Percentiles rank a stretch among this genome's conserved stretches.
phyloP scores from a whole-genome alignment of 495 filamentous ascomycete genomes.

The Hypomontagnella monticulosa region DNA sequence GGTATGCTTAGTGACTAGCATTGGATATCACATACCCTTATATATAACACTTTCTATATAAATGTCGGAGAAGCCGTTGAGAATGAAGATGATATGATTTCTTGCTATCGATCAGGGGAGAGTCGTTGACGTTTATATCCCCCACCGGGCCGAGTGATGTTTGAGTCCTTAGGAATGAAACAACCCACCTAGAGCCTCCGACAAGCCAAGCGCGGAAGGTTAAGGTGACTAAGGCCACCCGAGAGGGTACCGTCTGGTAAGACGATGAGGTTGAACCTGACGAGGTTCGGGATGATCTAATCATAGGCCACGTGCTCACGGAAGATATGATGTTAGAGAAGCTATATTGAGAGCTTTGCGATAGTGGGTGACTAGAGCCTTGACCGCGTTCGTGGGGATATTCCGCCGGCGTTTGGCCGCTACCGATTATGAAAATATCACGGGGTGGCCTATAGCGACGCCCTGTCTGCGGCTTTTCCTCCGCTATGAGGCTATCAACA shows the following conservation, averaged over 20 bases:
- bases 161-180: neutral
- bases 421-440: conserved; percentile 12
- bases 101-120: conserved; percentile 1
- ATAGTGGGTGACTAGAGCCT: conserved; percentile 10
- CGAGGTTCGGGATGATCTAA: conserved; percentile 16
- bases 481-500: conserved; percentile 30
- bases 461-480: conserved; percentile 6
- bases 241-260: conserved; percentile 8
- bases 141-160: neutral
- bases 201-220: neutral
- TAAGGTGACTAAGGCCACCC: conserved; percentile 19
- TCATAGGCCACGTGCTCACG: conserved; percentile 14
- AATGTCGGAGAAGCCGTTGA: neutral
- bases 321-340: conserved; percentile 16
- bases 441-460: conserved; percentile 24
- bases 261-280: conserved; percentile 5
- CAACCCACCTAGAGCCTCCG: neutral
- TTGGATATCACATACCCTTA: conserved; percentile 1
- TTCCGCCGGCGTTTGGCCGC: conserved; percentile 23
- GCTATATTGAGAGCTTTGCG: conserved; percentile 12
- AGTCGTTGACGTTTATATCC: conserved; percentile 34
- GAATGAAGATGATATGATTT: conserved; percentile 2
- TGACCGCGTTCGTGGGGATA: neutral
- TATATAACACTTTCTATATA: neutral
- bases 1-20: neutral